Evolutionary conservation across 768 basidiomycete species (phyloP), one percentile per base, ranked within the genome.

Genomic region (Auricularia auricula-judae): DNA sequence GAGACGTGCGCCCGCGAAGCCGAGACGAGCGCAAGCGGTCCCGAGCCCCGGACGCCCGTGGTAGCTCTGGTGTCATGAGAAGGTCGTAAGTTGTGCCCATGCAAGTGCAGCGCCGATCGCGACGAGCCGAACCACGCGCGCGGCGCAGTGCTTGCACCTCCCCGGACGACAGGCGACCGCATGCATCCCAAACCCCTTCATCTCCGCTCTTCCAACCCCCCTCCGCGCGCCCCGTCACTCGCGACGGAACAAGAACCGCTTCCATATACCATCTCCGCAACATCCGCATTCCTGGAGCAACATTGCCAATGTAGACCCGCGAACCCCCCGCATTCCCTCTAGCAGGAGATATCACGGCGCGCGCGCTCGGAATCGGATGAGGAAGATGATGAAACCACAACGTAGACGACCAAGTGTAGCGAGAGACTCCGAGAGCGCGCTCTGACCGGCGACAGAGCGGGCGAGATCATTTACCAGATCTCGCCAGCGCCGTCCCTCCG

Each of bases 401-500:
- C 56, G 29, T 54, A 54, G 53, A 59, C 56, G 29, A 59, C 56
- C 23, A 59, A 29, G 14, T 16, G 47, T 5, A 51, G 47, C 39
- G 47, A 18, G 47, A 18, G 14, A 18, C 10, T 51, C 47, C 47
- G 47, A 18, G 47, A 5, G 47, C 47, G 47, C 47, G 47, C 47
- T 51, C 11, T 10, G 11, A 18, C 16, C 11, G 47, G 21, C 47
- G 18, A 18, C 47, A 18, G 23, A 18, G 34, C 23, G 58, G 33
- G 23, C 16, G 54, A 64, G 63, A 70, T 39, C 60, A 44, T 74
- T 74, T 76, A 82, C 82, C 82, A 83, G 69, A 77, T 71, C 58
- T 81, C 78, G 53, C 75, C 79, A 12, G 79, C 81, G 81, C 67
- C 77, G 80, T 70, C 80, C 81, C 29, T 78, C 79, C 42, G 78